Evolutionary conservation across 1,284 basidiomycete species (phyloP).

Genomic region (Golubevia sp.): DNA sequence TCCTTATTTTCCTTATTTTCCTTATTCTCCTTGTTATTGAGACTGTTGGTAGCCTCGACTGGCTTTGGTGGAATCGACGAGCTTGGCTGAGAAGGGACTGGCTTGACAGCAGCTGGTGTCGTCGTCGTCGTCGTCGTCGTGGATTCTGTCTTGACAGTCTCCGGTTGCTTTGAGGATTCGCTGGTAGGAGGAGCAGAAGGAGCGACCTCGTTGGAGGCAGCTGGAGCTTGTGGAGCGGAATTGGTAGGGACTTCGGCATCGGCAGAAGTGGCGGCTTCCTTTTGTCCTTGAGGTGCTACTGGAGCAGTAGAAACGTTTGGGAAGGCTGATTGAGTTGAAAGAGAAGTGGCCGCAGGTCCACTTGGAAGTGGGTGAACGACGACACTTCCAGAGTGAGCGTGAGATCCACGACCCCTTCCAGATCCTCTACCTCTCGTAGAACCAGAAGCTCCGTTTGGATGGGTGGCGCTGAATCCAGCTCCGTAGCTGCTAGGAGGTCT

Average conservation of each 20-base stretch:
- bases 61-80: constrained; percentile 2
- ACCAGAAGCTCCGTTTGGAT: not conserved
- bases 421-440: not conserved
- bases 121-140: no score
- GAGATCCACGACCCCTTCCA: constrained; percentile 1
- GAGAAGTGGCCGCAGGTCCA: not conserved
- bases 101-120: no score
- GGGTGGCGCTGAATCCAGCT: constrained; percentile 3
- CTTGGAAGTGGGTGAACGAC: not conserved
- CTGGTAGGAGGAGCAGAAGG: not conserved
- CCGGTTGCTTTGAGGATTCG: not conserved
- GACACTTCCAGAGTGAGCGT: not conserved
- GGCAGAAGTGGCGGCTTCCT: not conserved
- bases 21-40: no score
- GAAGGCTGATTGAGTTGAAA: not conserved
- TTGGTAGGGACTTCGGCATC: not conserved
- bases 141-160: not conserved
- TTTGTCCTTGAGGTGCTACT: not conserved
- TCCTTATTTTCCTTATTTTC: not conserved
- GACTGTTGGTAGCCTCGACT: not conserved
- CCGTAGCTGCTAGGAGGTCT: not conserved
- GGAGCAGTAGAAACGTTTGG: not conserved
- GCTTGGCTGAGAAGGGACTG: no score
- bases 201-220: not conserved
- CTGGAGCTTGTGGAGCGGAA: no score